Evolutionary conservation across 495 filamentous ascomycete genomes (phyloP).

Genomic region (Penicillium macrosclerotiorum): DNA sequence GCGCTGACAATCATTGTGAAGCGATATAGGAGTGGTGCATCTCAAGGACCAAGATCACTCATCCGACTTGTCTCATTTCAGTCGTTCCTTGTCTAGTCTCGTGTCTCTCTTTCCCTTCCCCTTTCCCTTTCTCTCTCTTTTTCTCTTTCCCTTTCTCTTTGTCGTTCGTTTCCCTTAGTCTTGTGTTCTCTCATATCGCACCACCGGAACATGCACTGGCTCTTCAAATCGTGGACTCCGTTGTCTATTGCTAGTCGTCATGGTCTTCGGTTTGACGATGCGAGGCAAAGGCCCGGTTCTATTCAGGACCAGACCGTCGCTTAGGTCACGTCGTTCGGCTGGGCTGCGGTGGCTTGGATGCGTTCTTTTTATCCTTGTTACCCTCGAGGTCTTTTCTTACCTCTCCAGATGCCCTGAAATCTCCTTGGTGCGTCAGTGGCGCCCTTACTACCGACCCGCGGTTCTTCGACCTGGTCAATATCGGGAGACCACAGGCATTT

Average conservation of each 20-base stretch:
- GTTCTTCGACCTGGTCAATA: constrained; percentile 25
- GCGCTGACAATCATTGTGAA: too few relatives aligned
- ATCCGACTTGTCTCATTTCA: too few relatives aligned
- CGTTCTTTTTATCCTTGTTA: constrained; percentile 5
- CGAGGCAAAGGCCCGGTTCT: neutral
- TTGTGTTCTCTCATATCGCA: too few relatives aligned
- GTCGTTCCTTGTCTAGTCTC: too few relatives aligned
- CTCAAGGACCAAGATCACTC: too few relatives aligned
- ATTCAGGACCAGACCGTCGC: constrained; percentile 1
- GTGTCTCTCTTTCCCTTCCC: too few relatives aligned
- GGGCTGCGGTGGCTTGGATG: constrained; percentile 15
- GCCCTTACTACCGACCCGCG: neutral
- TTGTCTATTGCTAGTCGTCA: neutral
- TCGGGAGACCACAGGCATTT: neutral
- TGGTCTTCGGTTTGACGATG: constrained; percentile 1
- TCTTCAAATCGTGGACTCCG: too few relatives aligned
- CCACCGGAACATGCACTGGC: too few relatives aligned
- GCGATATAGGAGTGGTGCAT: too few relatives aligned
- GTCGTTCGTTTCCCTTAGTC: too few relatives aligned
- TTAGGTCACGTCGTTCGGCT: constrained; percentile 3
- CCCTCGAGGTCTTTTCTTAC: constrained; percentile 7
- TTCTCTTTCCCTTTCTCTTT: too few relatives aligned
- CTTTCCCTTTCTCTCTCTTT: too few relatives aligned
- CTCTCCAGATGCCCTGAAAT: constrained; percentile 4
- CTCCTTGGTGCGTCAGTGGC: neutral